phyloP scores from a whole-genome alignment of 2,329 filamentous ascomycete species.

The Colletotrichum orchidophilum region DNA sequence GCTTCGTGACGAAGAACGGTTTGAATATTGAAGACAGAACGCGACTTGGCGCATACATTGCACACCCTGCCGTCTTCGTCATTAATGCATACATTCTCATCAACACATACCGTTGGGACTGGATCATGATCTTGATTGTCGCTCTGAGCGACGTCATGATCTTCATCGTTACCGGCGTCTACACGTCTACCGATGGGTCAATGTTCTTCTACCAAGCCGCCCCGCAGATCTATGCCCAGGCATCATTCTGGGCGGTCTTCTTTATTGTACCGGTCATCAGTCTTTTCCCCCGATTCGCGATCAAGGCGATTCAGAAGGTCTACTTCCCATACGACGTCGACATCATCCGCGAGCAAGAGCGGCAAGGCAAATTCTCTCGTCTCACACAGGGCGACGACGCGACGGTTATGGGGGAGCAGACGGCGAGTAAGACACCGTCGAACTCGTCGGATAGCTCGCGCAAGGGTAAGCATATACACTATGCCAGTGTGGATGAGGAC shows the following conservation, averaged over 20 bases:
- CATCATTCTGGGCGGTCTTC: conserved; percentile 88
- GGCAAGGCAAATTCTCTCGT: conserved; percentile 82
- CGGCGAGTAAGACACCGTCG: conserved; percentile 47
- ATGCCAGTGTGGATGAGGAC: conserved; percentile 82
- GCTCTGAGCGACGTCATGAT: conserved; percentile 84
- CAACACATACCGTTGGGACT: conserved; percentile 98
- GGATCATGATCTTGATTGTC: conserved; percentile 89
- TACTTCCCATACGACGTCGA: conserved; percentile 94
- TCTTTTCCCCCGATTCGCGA: conserved; percentile 85
- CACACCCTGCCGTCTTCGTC: conserved; percentile 82
- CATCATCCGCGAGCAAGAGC: conserved; percentile 92
- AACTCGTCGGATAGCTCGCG: conserved; percentile 69
- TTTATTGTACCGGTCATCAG: conserved; percentile 83
- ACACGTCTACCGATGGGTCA: conserved; percentile 57
- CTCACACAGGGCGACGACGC: conserved; percentile 55
- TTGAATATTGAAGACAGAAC: conserved; percentile 80
- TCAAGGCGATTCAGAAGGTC: conserved; percentile 92
- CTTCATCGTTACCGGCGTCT: conserved; percentile 96
- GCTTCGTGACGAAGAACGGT: conserved; percentile 77
- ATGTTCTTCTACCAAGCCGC: conserved; percentile 78
- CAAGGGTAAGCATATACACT: conserved; percentile 65
- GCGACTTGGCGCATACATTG: conserved; percentile 88
- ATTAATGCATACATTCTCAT: conserved; percentile 96
- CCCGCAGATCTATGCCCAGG: conserved; percentile 79
- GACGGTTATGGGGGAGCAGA: conserved; percentile 32